Conservation (phyloP, 345 rosid genomes). For the Bruguiera parviflora region DNA sequence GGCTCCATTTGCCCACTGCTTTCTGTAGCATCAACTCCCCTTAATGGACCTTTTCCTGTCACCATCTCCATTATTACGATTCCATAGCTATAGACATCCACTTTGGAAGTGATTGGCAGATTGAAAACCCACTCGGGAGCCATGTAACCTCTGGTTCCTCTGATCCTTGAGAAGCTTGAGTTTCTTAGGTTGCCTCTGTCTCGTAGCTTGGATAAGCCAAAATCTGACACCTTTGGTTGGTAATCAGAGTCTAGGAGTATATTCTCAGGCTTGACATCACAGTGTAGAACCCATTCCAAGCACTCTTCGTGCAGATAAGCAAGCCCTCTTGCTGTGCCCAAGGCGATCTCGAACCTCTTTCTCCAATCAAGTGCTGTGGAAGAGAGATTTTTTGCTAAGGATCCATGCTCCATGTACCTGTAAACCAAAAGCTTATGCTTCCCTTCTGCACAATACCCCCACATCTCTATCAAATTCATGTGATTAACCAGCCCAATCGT, state of each 20-base stretch:
- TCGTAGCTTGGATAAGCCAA: conserved; percentile 1
- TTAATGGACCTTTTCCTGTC: neutral
- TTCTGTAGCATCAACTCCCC: neutral
- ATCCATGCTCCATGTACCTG: conserved; percentile 15
- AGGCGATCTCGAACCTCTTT: conserved; percentile 8
- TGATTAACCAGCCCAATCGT: conserved; percentile 32
- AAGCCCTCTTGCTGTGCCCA: conserved; percentile 12
- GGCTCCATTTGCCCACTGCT: conserved; percentile 29
- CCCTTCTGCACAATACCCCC: conserved; percentile 24
- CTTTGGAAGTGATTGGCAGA: conserved; percentile 16
- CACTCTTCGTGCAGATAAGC: conserved; percentile 18
- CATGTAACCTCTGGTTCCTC: conserved; percentile 14
- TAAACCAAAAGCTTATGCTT: conserved; percentile 20
- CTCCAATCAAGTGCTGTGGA: conserved; percentile 4
- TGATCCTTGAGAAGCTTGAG: conserved; percentile 3
- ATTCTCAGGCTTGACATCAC: conserved; percentile 17
- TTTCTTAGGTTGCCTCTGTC: neutral
- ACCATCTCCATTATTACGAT: conserved; percentile 12
- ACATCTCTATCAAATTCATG: conserved; percentile 32
- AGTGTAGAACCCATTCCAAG: conserved; percentile 12
- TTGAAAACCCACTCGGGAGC: conserved; percentile 12
- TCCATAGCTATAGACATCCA: conserved; percentile 18
- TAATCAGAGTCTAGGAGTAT: conserved; percentile 7
- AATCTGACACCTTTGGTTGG: conserved; percentile 9
- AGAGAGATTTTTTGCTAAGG: conserved; percentile 5